These are phyloP conservation scores for Flammula alnicola DNA, from an alignment of 1,284 basidiomycete species.

Conservation along the genomic window DNA sequence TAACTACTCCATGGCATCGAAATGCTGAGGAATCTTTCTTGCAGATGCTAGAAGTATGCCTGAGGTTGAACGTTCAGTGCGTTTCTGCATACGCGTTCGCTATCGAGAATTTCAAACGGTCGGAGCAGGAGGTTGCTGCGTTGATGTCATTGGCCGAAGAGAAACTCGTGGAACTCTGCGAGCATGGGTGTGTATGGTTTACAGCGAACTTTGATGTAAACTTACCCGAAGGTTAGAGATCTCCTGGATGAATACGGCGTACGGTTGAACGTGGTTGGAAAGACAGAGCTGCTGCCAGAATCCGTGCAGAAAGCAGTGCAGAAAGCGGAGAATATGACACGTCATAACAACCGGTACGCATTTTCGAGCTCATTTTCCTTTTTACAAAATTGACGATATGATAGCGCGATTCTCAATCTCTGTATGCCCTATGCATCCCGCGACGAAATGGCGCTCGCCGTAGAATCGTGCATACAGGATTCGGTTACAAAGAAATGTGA, in stretches of 20 bases:
- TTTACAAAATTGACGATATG: constrained; percentile 4
- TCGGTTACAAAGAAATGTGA: constrained; percentile 45
- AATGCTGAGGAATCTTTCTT: not conserved
- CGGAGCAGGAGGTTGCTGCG: constrained; percentile 83
- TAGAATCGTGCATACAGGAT: constrained; percentile 60
- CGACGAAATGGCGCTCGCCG: constrained; percentile 89
- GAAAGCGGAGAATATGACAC: constrained; percentile 83
- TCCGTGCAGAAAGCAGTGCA: constrained; percentile 74
- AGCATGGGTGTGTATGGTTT: constrained; percentile 69
- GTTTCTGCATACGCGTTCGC: constrained; percentile 97
- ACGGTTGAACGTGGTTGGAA: constrained; percentile 85
- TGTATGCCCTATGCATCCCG: constrained; percentile 94
- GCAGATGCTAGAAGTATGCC: constrained; percentile 84
- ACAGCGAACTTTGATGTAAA: not conserved
- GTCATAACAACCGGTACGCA: constrained; percentile 70
- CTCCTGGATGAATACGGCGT: constrained; percentile 84
- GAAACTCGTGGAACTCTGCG: constrained; percentile 82
- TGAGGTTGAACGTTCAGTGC: constrained; percentile 75
- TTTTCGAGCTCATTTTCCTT: not conserved
- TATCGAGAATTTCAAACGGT: constrained; percentile 97
- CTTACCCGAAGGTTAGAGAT: constrained; percentile 50
- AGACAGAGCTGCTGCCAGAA: constrained; percentile 76
- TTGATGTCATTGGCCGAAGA: constrained; percentile 87
- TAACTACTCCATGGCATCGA: not conserved
- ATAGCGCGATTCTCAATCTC: constrained; percentile 90